Percentiles rank a stretch among this genome's conserved stretches.
These are phyloP conservation scores for Neopestalotiopsis clavispora DNA, from an alignment of 2,329 filamentous ascomycete species.

Conservation along the genomic window DNA sequence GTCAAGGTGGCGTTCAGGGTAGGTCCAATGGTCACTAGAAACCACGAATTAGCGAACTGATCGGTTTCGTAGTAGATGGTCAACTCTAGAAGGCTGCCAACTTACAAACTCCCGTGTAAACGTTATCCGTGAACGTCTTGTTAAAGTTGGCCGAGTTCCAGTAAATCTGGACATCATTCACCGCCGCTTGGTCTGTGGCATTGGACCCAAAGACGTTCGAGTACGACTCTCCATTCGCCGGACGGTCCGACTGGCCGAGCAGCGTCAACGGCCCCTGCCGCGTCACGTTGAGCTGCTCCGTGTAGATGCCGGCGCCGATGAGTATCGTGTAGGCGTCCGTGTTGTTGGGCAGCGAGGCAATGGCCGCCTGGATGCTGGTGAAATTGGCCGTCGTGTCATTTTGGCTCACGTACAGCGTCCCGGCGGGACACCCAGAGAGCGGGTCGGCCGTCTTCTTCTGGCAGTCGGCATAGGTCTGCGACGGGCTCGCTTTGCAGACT, in stretches of 20 bases:
- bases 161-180: constrained; percentile 42
- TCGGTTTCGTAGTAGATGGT: constrained; percentile 39
- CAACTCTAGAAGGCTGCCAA: constrained; percentile 54
- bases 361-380: constrained; percentile 44
- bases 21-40: constrained; percentile 62
- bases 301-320: constrained; percentile 64
- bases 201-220: constrained; percentile 27
- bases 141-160: constrained; percentile 16
- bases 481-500: not conserved
- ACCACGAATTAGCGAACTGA: not conserved
- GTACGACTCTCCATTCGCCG: constrained; percentile 37
- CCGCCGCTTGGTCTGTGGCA: constrained; percentile 43
- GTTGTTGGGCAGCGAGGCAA: constrained; percentile 45
- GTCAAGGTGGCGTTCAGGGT: constrained; percentile 67
- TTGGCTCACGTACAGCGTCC: constrained; percentile 45
- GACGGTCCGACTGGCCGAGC: constrained; percentile 57
- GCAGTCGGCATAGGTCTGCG: constrained; percentile 26
- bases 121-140: constrained; percentile 14
- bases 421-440: constrained; percentile 42
- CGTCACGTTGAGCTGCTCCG: constrained; percentile 69
- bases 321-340: constrained; percentile 59
- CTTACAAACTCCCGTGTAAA: constrained; percentile 10
- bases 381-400: constrained; percentile 40
- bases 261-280: constrained; percentile 64
- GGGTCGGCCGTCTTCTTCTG: constrained; percentile 38